A percentile compares a stretch with the other conserved stretches of the same genome.
phyloP scores from a whole-genome alignment of 1,284 basidiomycete species.

The Earliella scabrosa region DNA sequence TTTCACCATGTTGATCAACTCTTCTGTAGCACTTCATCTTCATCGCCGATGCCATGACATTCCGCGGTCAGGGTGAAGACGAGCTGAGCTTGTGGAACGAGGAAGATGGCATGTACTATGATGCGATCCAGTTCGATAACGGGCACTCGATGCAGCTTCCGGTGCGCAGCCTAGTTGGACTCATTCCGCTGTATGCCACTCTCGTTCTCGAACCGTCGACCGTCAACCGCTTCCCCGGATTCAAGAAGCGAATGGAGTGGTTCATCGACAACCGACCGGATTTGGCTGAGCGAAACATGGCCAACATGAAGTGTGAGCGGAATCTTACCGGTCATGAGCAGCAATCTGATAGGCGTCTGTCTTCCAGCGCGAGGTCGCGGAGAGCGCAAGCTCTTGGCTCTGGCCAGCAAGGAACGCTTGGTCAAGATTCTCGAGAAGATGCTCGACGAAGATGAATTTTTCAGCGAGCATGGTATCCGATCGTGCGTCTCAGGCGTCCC shows the following conservation, averaged over 20 bases:
- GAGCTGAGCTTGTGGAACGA: constrained; percentile 94
- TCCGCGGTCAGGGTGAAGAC: constrained; percentile 67
- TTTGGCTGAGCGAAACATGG: constrained; percentile 90
- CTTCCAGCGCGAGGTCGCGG: constrained; percentile 78
- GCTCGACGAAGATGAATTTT: constrained; percentile 96
- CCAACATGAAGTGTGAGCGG: constrained; percentile 85
- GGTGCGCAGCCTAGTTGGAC: constrained; percentile 90
- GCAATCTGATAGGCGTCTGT: too few species aligned
- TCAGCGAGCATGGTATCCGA: constrained; percentile 93
- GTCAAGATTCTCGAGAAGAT: constrained; percentile 92
- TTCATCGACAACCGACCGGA: constrained; percentile 93
- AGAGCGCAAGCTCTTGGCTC: constrained; percentile 86
- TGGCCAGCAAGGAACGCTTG: constrained; percentile 92
- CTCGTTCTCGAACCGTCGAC: constrained; percentile 90
- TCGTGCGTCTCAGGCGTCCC: constrained; percentile 56
- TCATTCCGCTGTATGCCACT: constrained; percentile 96
- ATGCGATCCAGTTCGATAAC: constrained; percentile 91
- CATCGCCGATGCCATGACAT: constrained; percentile 98
- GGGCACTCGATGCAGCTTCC: constrained; percentile 89
- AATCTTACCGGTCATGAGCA: too few species aligned
- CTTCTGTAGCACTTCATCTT: constrained; percentile 86
- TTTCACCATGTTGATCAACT: background rate
- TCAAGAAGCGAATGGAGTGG: constrained; percentile 99
- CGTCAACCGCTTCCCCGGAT: constrained; percentile 92
- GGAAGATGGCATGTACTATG: constrained; percentile 97